Base-by-base conservation (phyloP, 2,329 filamentous ascomycete genomes). In the Cryphonectria radicalis region DNA sequence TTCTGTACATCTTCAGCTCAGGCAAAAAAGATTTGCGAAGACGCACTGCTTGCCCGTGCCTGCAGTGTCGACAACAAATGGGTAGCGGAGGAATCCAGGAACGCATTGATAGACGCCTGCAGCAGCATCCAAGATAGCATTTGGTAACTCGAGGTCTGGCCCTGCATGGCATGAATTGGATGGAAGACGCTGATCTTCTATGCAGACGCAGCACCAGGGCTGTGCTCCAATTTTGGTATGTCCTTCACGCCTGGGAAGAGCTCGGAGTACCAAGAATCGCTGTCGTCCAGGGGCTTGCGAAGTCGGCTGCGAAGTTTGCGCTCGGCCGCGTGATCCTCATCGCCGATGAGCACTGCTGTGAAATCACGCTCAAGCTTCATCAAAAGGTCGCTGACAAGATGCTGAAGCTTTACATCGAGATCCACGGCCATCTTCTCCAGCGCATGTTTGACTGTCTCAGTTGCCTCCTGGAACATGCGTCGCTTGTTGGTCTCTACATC, bases 381-480 rank as follows among this genome's bases (percentile, higher is more conserved):
- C 14, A 63, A 10, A 7, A 69, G 42, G 0, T 71, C 25, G 2
- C 40, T 4, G 6, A 63, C 25, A 43, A 40, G 35, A 14, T n/a
- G 7, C 25, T 2, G 5, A 25, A 70, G 32, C 4, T 4, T 10
- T n/a, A 32, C 19, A 10, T 59, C 32, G 5, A 68, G 14, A 5
- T 10, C 11, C 19, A 4, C 11, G 25, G 55, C 46, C 78, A 88
- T 83, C 1, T 68, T 53, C 0, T 79, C 73, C 1, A 90, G 79
- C 14, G 79, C 78, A 0, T 72, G 66, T 63, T 79, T 80, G 11
- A 88, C 84, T 4, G 78, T 78, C 1, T 82, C 70, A 0, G 81
- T 82, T 0, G 85, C 84, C 5, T 80, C 73, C 2, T 75, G 72
- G 75, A 90, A 90, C 87, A 90, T 90, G 0, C 72, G 74, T 14